These are phyloP conservation scores for Alternaria brassicicola DNA, from an alignment of 2,329 filamentous ascomycete species.

Conservation along the genomic window DNA sequence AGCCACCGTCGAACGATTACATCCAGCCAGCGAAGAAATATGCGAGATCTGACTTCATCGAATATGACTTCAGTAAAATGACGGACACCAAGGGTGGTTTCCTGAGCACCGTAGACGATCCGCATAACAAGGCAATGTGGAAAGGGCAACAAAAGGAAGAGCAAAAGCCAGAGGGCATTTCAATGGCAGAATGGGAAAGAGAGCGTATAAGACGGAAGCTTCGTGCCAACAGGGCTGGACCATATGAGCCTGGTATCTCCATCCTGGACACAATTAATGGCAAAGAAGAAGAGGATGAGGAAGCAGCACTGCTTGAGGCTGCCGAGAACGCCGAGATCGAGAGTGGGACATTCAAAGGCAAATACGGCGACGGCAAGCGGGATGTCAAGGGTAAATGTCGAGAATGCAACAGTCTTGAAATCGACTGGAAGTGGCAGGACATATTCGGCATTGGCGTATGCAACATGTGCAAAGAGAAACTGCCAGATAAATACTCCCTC, in stretches of 20 bases:
- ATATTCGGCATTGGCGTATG: slow-evolving; percentile 79
- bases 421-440: slow-evolving; percentile 95
- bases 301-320: slow-evolving; percentile 33
- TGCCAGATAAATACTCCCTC: slow-evolving; percentile 90
- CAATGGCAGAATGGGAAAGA: slow-evolving; percentile 87
- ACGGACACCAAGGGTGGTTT: slow-evolving; percentile 98
- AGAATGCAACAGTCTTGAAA: slow-evolving; percentile 83
- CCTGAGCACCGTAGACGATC: slow-evolving; percentile 87
- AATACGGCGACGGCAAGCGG: slow-evolving; percentile 43
- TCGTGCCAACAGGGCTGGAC: slow-evolving; percentile 74
- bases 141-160: slow-evolving; percentile 54
- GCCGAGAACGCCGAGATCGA: slow-evolving; percentile 52
- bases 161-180: slow-evolving; percentile 85
- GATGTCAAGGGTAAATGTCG: slow-evolving; percentile 71
- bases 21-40: slow-evolving; percentile 86
- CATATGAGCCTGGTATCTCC: slow-evolving; percentile 88
- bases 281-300: slow-evolving; percentile 38
- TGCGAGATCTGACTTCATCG: slow-evolving; percentile 77
- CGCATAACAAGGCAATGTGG: slow-evolving; percentile 76
- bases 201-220: slow-evolving; percentile 76
- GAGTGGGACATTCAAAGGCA: slow-evolving; percentile 40
- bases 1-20: slow-evolving; percentile 51
- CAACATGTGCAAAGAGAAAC: slow-evolving; percentile 82
- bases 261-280: slow-evolving; percentile 62
- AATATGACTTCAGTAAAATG: slow-evolving; percentile 98